A percentile compares a stretch with the other conserved stretches of the same genome.
Conservation (phyloP, 2,329 filamentous ascomycete species). For the Tolypocladium paradoxum region DNA sequence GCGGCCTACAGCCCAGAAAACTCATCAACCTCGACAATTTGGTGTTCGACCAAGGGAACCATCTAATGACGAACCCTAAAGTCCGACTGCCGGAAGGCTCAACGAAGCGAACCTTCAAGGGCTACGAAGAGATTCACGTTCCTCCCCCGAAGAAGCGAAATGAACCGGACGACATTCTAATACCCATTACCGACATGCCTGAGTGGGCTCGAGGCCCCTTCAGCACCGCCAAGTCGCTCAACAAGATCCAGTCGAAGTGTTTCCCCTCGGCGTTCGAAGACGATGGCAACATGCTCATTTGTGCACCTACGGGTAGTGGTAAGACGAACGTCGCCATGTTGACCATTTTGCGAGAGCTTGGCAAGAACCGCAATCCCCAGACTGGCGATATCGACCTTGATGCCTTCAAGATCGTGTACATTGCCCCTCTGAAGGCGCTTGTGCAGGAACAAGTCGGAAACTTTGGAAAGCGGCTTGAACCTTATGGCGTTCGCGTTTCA, state of each 20-base stretch:
- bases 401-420: constrained; percentile 97
- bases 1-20: constrained; percentile 76
- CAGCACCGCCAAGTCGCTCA: constrained; percentile 74
- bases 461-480: constrained; percentile 81
- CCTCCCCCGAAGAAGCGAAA: constrained; percentile 81
- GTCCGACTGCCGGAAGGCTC: constrained; percentile 90
- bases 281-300: constrained; percentile 96
- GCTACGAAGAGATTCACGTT: constrained; percentile 97
- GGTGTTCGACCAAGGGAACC: constrained; percentile 94
- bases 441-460: constrained; percentile 98
- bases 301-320: constrained; percentile 90
- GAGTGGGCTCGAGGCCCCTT: constrained; percentile 88
- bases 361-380: constrained; percentile 79
- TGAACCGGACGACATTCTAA: constrained; percentile 68
- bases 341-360: constrained; percentile 89
- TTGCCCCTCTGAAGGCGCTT: constrained; percentile 87
- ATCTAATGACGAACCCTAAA: constrained; percentile 98
- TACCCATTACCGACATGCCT: constrained; percentile 79
- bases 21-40: constrained; percentile 92
- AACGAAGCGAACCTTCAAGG: constrained; percentile 91
- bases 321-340: constrained; percentile 99
- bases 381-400: constrained; percentile 94
- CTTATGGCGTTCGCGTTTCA: constrained; percentile 86
- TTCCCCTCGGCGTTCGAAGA: constrained; percentile 84
- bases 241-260: constrained; percentile 92